Conservation (phyloP, 2,329 filamentous ascomycete genomes). For the Bipolaris sorokiniana region DNA sequence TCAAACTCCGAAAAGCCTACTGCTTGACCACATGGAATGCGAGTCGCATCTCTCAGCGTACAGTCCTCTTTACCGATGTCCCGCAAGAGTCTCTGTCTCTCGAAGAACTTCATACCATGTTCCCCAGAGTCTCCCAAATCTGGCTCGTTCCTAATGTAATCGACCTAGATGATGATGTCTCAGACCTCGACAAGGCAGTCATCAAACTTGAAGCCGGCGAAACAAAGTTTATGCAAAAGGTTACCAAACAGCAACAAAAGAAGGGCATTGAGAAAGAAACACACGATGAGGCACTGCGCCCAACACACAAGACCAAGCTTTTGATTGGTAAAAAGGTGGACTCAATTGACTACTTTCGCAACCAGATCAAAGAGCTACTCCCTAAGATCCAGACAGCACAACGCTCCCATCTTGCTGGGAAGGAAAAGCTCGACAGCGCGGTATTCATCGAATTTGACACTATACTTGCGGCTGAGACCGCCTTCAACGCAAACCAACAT, state of each 20-base stretch:
- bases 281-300: constrained; percentile 67
- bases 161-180: constrained; percentile 51
- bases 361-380: constrained; percentile 73
- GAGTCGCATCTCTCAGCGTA: constrained; percentile 54
- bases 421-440: constrained; percentile 70
- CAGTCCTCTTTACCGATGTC: constrained; percentile 57
- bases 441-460: constrained; percentile 88
- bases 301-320: constrained; percentile 49
- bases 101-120: constrained; percentile 47
- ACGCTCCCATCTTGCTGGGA: constrained; percentile 67
- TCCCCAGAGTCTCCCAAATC: constrained; percentile 49
- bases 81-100: constrained; percentile 50
- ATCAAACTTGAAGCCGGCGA: constrained; percentile 54
- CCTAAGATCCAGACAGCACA: constrained; percentile 73
- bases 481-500: constrained; percentile 54
- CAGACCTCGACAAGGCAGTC: constrained; percentile 52
- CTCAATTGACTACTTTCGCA: constrained; percentile 84
- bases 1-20: constrained; percentile 57
- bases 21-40: constrained; percentile 52
- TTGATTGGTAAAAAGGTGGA: constrained; percentile 58
- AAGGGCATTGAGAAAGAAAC: constrained; percentile 59
- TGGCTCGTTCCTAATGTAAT: constrained; percentile 57
- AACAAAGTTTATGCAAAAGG: constrained; percentile 44
- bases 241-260: constrained; percentile 6
- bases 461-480: constrained; percentile 82